Evolutionary conservation across 2,329 filamentous ascomycete genomes (phyloP).

Genomic region (Diatrype stigma): DNA sequence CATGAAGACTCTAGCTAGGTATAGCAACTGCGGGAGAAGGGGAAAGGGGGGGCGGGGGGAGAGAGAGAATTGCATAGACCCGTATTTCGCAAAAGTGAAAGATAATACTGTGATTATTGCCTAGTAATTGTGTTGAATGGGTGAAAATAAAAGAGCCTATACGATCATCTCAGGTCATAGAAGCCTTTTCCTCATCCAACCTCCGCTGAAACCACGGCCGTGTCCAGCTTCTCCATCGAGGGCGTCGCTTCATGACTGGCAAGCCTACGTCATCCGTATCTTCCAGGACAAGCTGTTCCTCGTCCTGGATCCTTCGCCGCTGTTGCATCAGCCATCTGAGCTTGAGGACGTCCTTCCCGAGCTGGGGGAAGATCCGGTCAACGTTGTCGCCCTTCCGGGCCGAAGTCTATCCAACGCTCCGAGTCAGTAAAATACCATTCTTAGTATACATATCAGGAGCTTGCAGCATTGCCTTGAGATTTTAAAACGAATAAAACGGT

Average conservation of each 20-base stretch:
- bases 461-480: no score
- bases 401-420: no score
- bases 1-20: no score
- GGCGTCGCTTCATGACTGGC: slow-evolving; percentile 8
- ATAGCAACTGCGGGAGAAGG: no score
- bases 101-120: no score
- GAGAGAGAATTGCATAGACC: no score
- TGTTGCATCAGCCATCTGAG: slow-evolving; percentile 21
- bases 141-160: neutral
- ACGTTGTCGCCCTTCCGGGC: slow-evolving; percentile 33
- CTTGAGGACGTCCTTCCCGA: slow-evolving; percentile 31
- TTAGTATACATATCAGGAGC: no score
- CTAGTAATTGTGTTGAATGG: no score
- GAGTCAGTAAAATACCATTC: no score
- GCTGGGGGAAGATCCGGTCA: slow-evolving; percentile 26
- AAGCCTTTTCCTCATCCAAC: slow-evolving; percentile 9
- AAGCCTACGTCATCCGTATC: neutral
- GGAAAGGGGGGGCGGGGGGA: no score
- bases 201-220: slow-evolving; percentile 15
- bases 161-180: neutral
- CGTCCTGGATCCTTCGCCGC: slow-evolving; percentile 16
- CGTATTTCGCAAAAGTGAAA: no score
- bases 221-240: slow-evolving; percentile 18
- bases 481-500: no score
- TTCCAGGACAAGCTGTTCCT: slow-evolving; percentile 5